Evolutionary conservation across 192 early-diverging fungal genomes (phyloP).

Genomic region (Podila epicladia): DNA sequence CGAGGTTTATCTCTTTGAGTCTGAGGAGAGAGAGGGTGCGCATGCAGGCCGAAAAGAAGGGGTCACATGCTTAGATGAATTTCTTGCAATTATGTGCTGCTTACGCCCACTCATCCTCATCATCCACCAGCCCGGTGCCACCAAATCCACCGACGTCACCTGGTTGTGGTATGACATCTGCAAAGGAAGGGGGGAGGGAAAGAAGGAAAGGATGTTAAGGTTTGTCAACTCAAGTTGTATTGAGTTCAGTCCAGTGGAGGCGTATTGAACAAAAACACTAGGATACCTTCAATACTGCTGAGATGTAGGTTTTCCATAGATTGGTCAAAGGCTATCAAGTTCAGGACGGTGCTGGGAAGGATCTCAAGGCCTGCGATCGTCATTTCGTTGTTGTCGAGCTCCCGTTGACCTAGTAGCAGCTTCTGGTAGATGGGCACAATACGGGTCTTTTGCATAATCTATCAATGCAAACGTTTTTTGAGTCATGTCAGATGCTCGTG

Average conservation of each 20-base stretch:
- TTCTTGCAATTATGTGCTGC: background rate
- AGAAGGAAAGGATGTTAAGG: background rate
- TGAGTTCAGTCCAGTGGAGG: no score
- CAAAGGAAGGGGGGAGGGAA: background rate
- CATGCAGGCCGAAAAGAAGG: no score
- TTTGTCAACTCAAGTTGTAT: no score
- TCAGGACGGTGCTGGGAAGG: slow-evolving; percentile 24
- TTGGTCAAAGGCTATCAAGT: slow-evolving; percentile 42
- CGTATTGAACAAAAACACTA: background rate
- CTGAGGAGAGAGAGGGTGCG: no score
- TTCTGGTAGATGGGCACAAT: slow-evolving; percentile 47
- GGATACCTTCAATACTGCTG: slow-evolving; percentile 20
- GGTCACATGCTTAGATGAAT: no score
- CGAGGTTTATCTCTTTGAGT: no score
- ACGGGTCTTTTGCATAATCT: slow-evolving; percentile 39
- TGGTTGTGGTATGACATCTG: background rate
- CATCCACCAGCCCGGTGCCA: slow-evolving; percentile 26
- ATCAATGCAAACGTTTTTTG: background rate
- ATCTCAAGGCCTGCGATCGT: slow-evolving; percentile 40
- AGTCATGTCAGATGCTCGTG: background rate
- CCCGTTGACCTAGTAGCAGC: slow-evolving; percentile 16
- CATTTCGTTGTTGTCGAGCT: slow-evolving; percentile 36
- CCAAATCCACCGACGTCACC: slow-evolving; percentile 30
- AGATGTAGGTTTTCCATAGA: slow-evolving; percentile 10
- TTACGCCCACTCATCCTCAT: slow-evolving; percentile 18